Percentiles rank a stretch among this genome's conserved stretches.
These are phyloP conservation scores for Leucocoprinus sp. DNA, from an alignment of 768 basidiomycete species.

Conservation along the genomic window DNA sequence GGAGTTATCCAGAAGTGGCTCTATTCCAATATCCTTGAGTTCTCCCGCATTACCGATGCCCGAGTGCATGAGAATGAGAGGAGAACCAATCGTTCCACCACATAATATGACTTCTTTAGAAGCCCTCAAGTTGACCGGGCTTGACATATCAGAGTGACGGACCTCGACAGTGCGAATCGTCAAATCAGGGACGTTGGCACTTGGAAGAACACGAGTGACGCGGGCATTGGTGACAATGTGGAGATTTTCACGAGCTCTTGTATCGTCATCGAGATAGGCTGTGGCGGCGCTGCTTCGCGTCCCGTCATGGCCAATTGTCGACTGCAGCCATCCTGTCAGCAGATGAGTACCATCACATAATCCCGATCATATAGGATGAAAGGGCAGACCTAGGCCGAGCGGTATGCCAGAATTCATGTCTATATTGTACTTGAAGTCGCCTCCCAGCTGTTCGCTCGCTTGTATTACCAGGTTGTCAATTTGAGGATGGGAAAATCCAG, in stretches of 20 bases:
- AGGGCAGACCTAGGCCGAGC: conserved; percentile 8
- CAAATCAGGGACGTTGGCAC: neutral
- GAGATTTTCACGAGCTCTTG: conserved; percentile 5
- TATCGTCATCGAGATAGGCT: conserved; percentile 4
- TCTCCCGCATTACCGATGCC: conserved; percentile 12
- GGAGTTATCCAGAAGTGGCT: conserved; percentile 19
- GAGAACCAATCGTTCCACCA: conserved; percentile 11
- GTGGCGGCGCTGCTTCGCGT: conserved; percentile 11
- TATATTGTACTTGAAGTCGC: conserved; percentile 11
- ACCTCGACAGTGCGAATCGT: conserved; percentile 10
- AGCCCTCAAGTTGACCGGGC: conserved; percentile 5
- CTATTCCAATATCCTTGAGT: conserved; percentile 14
- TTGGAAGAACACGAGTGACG: conserved; percentile 8
- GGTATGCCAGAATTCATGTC: conserved; percentile 11
- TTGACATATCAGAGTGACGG: neutral
- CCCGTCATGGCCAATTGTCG: conserved; percentile 12
- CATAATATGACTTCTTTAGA: conserved; percentile 12
- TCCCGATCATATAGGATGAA: neutral
- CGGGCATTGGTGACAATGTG: conserved; percentile 8
- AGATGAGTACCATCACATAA: neutral
- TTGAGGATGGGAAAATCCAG: conserved; percentile 11
- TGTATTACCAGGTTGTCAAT: conserved; percentile 17
- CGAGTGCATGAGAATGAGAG: conserved; percentile 13
- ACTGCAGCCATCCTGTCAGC: conserved; percentile 6
- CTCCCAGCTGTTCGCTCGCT: conserved; percentile 12